Evolutionary conservation across 352 stramenopile species (phyloP).

Genomic region (Plasmopara halstedii): DNA sequence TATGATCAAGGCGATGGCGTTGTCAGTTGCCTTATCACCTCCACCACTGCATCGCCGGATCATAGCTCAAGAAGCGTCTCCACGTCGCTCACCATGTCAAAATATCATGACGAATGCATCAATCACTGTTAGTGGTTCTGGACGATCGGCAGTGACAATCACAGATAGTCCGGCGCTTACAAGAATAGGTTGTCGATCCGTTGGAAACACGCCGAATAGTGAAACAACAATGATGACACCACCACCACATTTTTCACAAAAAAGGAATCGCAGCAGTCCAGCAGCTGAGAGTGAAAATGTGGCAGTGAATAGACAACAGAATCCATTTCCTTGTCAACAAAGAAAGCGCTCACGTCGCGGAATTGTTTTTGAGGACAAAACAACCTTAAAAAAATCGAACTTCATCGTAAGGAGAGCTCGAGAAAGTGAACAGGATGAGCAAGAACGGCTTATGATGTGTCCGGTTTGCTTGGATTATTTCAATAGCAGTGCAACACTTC

Average conservation of each 20-base stretch:
- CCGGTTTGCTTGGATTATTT: constrained; percentile 81
- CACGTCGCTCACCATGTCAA: constrained; percentile 16
- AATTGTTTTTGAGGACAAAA: constrained; percentile 14
- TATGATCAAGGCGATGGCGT: constrained; percentile 26
- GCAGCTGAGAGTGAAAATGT: constrained; percentile 13
- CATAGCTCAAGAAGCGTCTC: background rate
- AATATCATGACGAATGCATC: constrained; percentile 8
- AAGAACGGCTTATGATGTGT: constrained; percentile 70
- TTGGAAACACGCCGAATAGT: constrained; percentile 6
- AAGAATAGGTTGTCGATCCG: constrained; percentile 10
- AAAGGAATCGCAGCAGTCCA: constrained; percentile 21
- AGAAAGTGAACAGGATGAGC: constrained; percentile 31
- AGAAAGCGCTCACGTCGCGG: constrained; percentile 29
- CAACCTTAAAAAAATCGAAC: constrained; percentile 2
- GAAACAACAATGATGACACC: constrained; percentile 8
- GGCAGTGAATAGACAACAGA: constrained; percentile 14
- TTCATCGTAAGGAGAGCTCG: constrained; percentile 10
- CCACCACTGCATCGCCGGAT: constrained; percentile 6
- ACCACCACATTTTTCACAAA: constrained; percentile 15
- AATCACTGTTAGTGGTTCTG: constrained; percentile 7
- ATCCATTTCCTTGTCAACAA: constrained; percentile 23
- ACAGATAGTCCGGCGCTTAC: constrained; percentile 10
- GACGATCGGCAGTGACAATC: constrained; percentile 9
- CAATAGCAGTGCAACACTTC: constrained; percentile 61
- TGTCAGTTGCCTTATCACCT: constrained; percentile 1